These are phyloP conservation scores for Adansonia madagascariensis DNA, from an alignment of 441 rosid species.

Conservation along the genomic window DNA sequence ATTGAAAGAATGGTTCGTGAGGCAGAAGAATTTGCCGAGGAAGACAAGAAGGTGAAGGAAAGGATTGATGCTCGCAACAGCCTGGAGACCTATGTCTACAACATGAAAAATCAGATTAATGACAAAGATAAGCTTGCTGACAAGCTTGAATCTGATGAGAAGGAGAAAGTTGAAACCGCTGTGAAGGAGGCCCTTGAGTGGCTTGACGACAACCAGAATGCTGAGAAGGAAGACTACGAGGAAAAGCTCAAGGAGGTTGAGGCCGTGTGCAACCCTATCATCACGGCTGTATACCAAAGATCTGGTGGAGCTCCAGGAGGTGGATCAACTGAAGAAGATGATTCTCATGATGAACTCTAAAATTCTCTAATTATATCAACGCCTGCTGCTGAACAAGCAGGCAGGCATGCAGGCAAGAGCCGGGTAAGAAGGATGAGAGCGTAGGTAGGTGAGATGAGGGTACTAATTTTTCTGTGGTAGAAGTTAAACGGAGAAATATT, in stretches of 20 bases:
- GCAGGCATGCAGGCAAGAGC: not conserved
- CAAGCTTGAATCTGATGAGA: slow-evolving; percentile 87
- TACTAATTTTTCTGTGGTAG: slow-evolving; percentile 38
- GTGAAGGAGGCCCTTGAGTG: slow-evolving; percentile 90
- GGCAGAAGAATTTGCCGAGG: slow-evolving; percentile 97
- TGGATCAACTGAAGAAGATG: slow-evolving; percentile 53
- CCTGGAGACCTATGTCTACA: slow-evolving; percentile 82
- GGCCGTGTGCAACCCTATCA: slow-evolving; percentile 90
- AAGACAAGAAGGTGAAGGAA: slow-evolving; percentile 97
- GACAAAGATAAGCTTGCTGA: slow-evolving; percentile 98
- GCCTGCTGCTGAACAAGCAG: not conserved
- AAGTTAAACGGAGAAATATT: slow-evolving; percentile 23
- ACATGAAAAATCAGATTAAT: slow-evolving; percentile 93
- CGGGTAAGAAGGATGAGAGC: slow-evolving; percentile 12
- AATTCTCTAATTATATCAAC: slow-evolving; percentile 16
- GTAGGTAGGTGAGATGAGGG: slow-evolving; percentile 34
- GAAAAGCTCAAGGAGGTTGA: slow-evolving; percentile 97
- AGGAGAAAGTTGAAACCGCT: slow-evolving; percentile 81
- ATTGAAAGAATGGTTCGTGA: slow-evolving; percentile 92
- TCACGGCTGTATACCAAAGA: slow-evolving; percentile 81
- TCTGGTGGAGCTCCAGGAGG: slow-evolving; percentile 83
- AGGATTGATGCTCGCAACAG: slow-evolving; percentile 83
- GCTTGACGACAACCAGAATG: slow-evolving; percentile 87
- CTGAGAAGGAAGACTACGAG: slow-evolving; percentile 89
- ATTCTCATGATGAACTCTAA: slow-evolving; percentile 77